A percentile compares a stretch with the other conserved stretches of the same genome.
Evolutionary conservation across 108 stramenopile species (phyloP).

Genomic region (Cyclotella cryptica): DNA sequence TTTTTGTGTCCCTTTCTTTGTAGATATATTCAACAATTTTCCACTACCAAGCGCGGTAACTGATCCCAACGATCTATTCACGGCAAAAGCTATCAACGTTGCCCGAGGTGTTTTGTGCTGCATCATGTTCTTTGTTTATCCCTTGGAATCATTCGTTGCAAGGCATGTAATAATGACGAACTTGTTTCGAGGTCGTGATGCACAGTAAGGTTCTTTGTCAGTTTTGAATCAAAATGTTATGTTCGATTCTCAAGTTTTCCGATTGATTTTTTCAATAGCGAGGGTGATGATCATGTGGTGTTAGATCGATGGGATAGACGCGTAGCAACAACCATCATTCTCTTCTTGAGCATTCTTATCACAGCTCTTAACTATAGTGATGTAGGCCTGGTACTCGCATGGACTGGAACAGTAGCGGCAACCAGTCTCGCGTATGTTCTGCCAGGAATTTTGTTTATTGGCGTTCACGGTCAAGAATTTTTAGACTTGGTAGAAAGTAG

Average conservation of each 20-base stretch:
- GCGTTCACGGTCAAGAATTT: constrained; percentile 80
- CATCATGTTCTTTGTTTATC: constrained; percentile 88
- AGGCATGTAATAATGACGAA: constrained; percentile 83
- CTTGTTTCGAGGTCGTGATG: constrained; percentile 76
- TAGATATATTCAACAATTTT: constrained; percentile 75
- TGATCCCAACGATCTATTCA: constrained; percentile 3
- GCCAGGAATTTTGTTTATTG: constrained; percentile 78
- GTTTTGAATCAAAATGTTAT: neutral
- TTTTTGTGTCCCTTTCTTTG: neutral
- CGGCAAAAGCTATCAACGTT: constrained; percentile 54
- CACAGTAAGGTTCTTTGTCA: constrained; percentile 43
- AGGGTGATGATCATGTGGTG: constrained; percentile 82
- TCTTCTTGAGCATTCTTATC: constrained; percentile 67
- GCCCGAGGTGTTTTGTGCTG: constrained; percentile 68
- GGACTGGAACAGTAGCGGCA: constrained; percentile 75
- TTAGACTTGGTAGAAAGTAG: constrained; percentile 58
- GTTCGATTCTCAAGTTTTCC: neutral
- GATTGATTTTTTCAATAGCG: constrained; percentile 26
- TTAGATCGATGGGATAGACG: constrained; percentile 82
- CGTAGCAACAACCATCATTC: constrained; percentile 62
- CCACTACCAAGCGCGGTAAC: constrained; percentile 16
- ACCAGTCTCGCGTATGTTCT: constrained; percentile 74
- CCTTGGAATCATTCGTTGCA: constrained; percentile 84
- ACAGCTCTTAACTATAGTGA: constrained; percentile 68
- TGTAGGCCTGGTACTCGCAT: constrained; percentile 65